These are phyloP conservation scores for Lepidium campestre DNA, from an alignment of 441 rosid genomes.

Conservation along the genomic window DNA sequence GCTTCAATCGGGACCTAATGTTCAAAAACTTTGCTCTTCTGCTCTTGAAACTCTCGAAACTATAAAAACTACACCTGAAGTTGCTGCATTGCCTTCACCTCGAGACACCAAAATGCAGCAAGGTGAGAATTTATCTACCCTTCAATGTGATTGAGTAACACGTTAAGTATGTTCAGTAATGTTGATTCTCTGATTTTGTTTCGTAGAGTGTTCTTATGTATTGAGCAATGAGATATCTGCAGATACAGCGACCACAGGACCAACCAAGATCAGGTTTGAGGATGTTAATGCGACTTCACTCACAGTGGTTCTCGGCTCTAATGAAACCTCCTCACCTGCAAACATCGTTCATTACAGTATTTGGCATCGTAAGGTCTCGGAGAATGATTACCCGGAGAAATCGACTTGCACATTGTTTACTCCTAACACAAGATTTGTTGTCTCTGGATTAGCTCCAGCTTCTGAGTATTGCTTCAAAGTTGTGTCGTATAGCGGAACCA, in stretches of 20 bases:
- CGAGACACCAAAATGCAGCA: conserved; percentile 7
- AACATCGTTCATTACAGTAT: conserved; percentile 38
- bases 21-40: conserved; percentile 47
- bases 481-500: conserved; percentile 41
- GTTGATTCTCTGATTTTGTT: conserved; percentile 20
- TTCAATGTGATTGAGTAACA: neutral
- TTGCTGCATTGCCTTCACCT: conserved; percentile 2
- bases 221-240: conserved; percentile 31
- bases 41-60: conserved; percentile 39
- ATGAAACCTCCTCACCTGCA: conserved; percentile 32
- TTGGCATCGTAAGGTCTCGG: conserved; percentile 70
- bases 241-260: conserved; percentile 28
- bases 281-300: conserved; percentile 65
- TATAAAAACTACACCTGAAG: conserved; percentile 9
- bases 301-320: conserved; percentile 48
- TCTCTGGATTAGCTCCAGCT: conserved; percentile 60
- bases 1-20: conserved; percentile 42
- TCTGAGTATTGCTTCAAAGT: conserved; percentile 68
- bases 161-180: neutral
- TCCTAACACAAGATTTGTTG: conserved; percentile 57
- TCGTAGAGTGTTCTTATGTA: conserved; percentile 24
- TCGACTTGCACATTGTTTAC: conserved; percentile 59
- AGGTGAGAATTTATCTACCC: conserved; percentile 7
- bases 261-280: conserved; percentile 50
- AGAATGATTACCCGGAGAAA: conserved; percentile 48